phyloP scores from a whole-genome alignment of 2,329 filamentous ascomycete genomes.

The Aspergillus pseudotamarii region DNA sequence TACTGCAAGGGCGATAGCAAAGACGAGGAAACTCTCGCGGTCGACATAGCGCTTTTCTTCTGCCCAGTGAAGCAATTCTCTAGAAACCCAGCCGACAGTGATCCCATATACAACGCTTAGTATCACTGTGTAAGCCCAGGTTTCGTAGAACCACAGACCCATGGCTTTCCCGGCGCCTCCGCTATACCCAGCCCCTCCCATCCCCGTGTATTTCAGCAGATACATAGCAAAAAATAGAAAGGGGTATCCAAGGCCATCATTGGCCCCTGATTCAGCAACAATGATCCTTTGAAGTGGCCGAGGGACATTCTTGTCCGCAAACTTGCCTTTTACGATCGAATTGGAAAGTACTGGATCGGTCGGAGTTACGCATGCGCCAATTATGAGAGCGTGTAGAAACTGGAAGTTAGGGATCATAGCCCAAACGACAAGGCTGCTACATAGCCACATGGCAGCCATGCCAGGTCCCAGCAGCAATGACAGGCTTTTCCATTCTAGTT shows the following conservation, averaged over 20 bases:
- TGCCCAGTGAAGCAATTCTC: conserved; percentile 80
- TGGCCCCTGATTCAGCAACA: conserved; percentile 80
- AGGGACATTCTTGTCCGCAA: conserved; percentile 88
- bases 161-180: conserved; percentile 70
- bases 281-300: conserved; percentile 79
- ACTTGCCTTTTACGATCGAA: conserved; percentile 89
- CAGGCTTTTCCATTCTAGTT: conserved; percentile 76
- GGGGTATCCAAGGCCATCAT: conserved; percentile 86
- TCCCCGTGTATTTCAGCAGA: conserved; percentile 73
- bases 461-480: conserved; percentile 76
- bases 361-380: conserved; percentile 87
- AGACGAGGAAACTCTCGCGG: conserved; percentile 83
- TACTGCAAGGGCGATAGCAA: conserved; percentile 78
- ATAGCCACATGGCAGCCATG: conserved; percentile 86
- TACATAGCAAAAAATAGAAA: conserved; percentile 86
- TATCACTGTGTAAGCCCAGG: conserved; percentile 80
- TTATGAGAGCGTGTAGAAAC: conserved; percentile 76
- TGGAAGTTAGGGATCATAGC: conserved; percentile 69
- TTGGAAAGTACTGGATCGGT: conserved; percentile 88
- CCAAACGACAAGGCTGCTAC: conserved; percentile 78
- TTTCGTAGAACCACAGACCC: conserved; percentile 81
- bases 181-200: conserved; percentile 55
- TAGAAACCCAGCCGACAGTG: conserved; percentile 76
- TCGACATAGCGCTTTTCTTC: conserved; percentile 81
- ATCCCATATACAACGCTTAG: conserved; percentile 78